Percentiles rank a stretch among this genome's conserved stretches.
These are phyloP conservation scores for Heterobasidion irregulare DNA, from an alignment of 1,284 basidiomycete genomes.

Conservation along the genomic window DNA sequence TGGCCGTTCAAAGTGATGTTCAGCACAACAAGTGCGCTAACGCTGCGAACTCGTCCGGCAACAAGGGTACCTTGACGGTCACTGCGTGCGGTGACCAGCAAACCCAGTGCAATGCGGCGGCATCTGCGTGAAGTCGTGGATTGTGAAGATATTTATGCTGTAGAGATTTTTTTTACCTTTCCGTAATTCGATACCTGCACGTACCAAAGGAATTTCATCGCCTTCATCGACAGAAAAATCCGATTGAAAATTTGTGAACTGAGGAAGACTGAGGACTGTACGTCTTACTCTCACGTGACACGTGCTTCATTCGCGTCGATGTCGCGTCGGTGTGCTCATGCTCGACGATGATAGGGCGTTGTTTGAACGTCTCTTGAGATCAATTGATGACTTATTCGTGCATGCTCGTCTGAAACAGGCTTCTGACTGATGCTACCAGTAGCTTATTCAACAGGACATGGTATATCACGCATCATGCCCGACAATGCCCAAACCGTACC, in stretches of 20 bases:
- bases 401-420: too few relatives aligned
- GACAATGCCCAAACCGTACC: too few relatives aligned
- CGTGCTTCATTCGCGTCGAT: too few relatives aligned
- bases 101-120: constrained; percentile 25
- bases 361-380: too few relatives aligned
- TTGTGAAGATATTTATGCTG: not conserved
- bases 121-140: not conserved
- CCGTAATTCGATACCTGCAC: not conserved
- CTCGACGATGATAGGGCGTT: too few relatives aligned
- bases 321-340: too few relatives aligned
- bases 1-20: constrained; percentile 30
- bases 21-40: constrained; percentile 43
- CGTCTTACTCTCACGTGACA: too few relatives aligned
- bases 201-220: not conserved
- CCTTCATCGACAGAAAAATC: not conserved
- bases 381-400: too few relatives aligned
- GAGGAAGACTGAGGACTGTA: not conserved
- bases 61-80: constrained; percentile 34
- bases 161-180: not conserved
- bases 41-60: constrained; percentile 26
- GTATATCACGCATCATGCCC: too few relatives aligned
- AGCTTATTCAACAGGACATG: too few relatives aligned
- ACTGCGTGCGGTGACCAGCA: constrained; percentile 43
- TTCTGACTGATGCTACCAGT: too few relatives aligned
- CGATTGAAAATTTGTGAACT: not conserved